Evolutionary conservation across 176 grass and related monocot species (phyloP), one percentile per base, ranked within the genome.

Genomic region (Poa pratensis): DNA sequence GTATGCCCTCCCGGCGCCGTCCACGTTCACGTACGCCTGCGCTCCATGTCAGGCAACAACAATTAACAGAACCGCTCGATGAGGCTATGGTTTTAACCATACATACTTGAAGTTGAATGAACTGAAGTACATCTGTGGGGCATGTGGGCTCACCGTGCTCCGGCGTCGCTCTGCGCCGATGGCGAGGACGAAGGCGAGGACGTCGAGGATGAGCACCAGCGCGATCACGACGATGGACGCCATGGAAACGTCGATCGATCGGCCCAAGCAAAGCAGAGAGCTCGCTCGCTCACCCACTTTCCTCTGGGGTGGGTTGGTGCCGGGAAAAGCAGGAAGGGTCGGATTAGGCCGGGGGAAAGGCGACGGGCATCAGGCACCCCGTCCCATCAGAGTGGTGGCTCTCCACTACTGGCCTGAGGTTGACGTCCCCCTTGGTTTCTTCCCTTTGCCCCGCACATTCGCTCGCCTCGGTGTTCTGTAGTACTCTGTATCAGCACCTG

Each of bases 101-200:
- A n/a, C n/a, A n/a, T n/a, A n/a, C n/a, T n/a, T n/a, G n/a, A n/a
- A 43, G 1, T 11, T 17, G 15, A 10, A 75, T 12, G 50, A 12
- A 16, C 16, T 6, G 72, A 51, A 27, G 0, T 17, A 12, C 14
- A 1, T 22, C 8, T 12, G 18, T 26, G 34, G 34, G n/a, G n/a
- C n/a, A n/a, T n/a, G n/a, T n/a, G n/a, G n/a, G n/a, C n/a, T 78
- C 23, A 97, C 94, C 71, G 68, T 91, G 91, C 90, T 97, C 16
- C 95, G 89, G 15, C 90, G 95, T 34, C 80, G 90, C 90, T 97
- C 92, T 58, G 92, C 95, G 35, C 87, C 95, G 63, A 97, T 79
- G 68, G 95, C 92, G 77, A 97, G 92, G 55, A 85, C 89, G 85
- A 97, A 97, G 82, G 95, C 95, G 75, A 93, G 27, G n/a, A 94